Evolutionary conservation across 2,329 filamentous ascomycete species (phyloP).

Genomic region (Trichoderma guizhouense): DNA sequence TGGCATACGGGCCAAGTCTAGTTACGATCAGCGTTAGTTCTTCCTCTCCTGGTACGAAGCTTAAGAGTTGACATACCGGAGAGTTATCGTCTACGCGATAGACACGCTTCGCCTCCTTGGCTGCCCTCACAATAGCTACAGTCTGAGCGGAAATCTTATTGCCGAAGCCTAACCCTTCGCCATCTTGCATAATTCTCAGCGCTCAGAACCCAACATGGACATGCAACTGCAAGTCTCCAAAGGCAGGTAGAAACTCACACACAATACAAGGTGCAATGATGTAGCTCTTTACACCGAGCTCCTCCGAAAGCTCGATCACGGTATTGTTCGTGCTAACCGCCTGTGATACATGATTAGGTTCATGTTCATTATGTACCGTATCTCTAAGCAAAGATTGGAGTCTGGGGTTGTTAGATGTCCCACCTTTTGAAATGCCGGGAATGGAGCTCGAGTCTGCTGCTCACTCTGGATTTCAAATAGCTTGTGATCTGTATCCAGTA

Average conservation of each 20-base stretch:
- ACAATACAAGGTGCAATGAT: neutral
- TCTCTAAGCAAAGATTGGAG: neutral
- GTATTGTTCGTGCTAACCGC: neutral
- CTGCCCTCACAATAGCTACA: neutral
- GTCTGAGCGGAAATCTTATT: neutral
- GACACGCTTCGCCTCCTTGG: neutral
- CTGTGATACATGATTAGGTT: neutral
- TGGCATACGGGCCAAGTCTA: slow-evolving; percentile 6
- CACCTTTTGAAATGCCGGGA: neutral
- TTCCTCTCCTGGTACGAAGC: neutral
- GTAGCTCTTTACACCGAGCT: neutral
- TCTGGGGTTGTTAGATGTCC: neutral
- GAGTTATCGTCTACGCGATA: neutral
- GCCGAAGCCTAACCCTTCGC: neutral
- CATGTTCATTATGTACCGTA: neutral
- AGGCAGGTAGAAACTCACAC: neutral
- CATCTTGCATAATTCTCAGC: neutral
- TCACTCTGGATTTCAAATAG: neutral
- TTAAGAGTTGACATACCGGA: neutral
- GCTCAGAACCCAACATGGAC: neutral
- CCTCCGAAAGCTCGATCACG: neutral
- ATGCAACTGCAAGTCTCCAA: neutral
- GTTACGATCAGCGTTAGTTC: too few relatives aligned
- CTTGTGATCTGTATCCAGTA: neutral
- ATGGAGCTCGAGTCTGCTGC: neutral